Evolutionary conservation across 2,329 filamentous ascomycete genomes (phyloP).

Genomic region (Microsporum ferrugineum): DNA sequence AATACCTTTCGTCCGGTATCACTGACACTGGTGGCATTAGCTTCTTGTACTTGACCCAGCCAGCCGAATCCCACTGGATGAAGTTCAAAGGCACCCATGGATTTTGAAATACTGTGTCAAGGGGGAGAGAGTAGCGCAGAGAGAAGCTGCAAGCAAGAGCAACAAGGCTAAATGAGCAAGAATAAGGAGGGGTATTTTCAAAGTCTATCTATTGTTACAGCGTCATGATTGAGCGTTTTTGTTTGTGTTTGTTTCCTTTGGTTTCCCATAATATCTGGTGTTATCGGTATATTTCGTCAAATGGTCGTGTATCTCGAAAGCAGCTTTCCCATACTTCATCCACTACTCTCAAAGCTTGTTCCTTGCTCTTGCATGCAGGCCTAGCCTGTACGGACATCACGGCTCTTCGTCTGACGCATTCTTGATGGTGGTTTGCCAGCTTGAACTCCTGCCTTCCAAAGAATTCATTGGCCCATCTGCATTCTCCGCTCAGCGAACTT

Average conservation of each 20-base stretch:
- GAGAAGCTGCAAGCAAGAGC: constrained; percentile 29
- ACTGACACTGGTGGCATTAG: constrained; percentile 34
- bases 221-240: constrained; percentile 4
- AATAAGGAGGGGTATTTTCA: constrained; percentile 6
- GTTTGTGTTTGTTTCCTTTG: background rate
- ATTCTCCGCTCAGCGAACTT: constrained; percentile 85
- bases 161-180: background rate
- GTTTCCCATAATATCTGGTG: constrained; percentile 5
- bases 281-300: constrained; percentile 85
- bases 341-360: constrained; percentile 75
- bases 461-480: constrained; percentile 77
- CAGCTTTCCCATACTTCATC: constrained; percentile 99
- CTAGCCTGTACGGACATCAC: constrained; percentile 66
- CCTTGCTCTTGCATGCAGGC: constrained; percentile 71
- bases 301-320: constrained; percentile 84
- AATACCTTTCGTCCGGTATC: background rate
- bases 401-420: constrained; percentile 75
- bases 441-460: constrained; percentile 76
- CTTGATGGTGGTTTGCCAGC: constrained; percentile 83
- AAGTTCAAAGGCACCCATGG: constrained; percentile 86
- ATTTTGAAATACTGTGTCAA: constrained; percentile 84
- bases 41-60: constrained; percentile 85
- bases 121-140: constrained; percentile 35
- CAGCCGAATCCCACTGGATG: constrained; percentile 79
- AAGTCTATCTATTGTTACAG: constrained; percentile 5